Evolutionary conservation across 2,329 filamentous ascomycete species (phyloP).

Genomic region (Fusarium tuaranense): DNA sequence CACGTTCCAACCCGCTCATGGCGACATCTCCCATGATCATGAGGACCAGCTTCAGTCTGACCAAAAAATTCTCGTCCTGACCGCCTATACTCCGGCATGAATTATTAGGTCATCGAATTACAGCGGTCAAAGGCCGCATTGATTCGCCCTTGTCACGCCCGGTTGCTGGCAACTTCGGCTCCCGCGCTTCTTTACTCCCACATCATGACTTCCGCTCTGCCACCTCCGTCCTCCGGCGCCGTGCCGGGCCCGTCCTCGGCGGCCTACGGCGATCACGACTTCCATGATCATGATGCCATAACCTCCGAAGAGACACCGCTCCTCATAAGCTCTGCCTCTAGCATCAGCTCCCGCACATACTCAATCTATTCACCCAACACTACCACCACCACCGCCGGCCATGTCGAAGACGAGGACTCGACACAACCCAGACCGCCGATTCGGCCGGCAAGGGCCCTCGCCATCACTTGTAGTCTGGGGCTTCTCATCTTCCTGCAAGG

Average conservation of each 20-base stretch:
- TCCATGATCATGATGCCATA: constrained; percentile 1
- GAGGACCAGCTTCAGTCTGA: neutral
- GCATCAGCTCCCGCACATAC: constrained; percentile 10
- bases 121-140: neutral
- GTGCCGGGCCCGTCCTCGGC: constrained; percentile 12
- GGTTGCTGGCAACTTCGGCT: neutral
- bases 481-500: constrained; percentile 47
- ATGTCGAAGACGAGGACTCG: constrained; percentile 7
- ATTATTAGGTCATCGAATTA: neutral
- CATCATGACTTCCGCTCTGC: constrained; percentile 13
- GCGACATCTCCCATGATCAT: constrained; percentile 13
- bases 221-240: constrained; percentile 6
- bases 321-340: constrained; percentile 18
- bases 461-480: constrained; percentile 55
- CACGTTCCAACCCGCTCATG: constrained; percentile 29
- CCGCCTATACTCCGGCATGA: neutral
- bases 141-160: neutral
- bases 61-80: neutral
- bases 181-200: neutral
- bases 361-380: neutral
- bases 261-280: neutral
- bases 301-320: constrained; percentile 40
- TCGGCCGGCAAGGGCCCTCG: constrained; percentile 50
- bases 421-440: constrained; percentile 37
- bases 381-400: constrained; percentile 5